phyloP scores from a whole-genome alignment of 2,329 filamentous ascomycete species.

The Monilinia polystroma region DNA sequence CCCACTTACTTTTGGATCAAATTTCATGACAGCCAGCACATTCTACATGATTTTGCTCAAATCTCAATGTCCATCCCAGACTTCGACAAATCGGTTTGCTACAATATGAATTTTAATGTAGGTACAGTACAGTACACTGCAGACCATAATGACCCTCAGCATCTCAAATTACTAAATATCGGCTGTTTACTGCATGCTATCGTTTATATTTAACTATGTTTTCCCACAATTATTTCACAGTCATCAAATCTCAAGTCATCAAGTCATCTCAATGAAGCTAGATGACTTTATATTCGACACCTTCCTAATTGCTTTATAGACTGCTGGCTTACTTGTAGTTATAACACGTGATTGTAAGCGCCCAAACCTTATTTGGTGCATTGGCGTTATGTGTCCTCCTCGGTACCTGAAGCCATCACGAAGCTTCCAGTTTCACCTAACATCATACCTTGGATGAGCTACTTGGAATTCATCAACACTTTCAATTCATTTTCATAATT shows the following conservation, averaged over 20 bases:
- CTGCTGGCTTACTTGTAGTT: background rate
- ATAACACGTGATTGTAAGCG: constrained; percentile 14
- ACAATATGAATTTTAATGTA: background rate
- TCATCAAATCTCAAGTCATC: no score
- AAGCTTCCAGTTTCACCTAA: constrained; percentile 19
- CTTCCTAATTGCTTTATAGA: constrained; percentile 9
- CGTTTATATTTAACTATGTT: background rate
- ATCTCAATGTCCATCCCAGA: background rate
- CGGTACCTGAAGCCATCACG: constrained; percentile 12
- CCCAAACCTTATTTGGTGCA: constrained; percentile 13
- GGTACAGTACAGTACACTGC: background rate
- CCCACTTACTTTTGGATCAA: background rate
- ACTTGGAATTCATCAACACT: constrained; percentile 8
- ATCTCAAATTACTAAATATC: background rate
- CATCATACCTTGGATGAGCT: constrained; percentile 16
- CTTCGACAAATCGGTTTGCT: background rate
- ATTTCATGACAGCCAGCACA: background rate
- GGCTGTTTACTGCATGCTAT: background rate
- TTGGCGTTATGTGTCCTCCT: constrained; percentile 24
- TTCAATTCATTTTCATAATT: constrained; percentile 6
- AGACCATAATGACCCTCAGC: constrained; percentile 7
- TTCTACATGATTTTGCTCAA: no score
- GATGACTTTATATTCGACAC: background rate
- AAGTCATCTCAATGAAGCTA: background rate
- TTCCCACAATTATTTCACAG: background rate